A percentile compares a stretch with the other conserved stretches of the same genome.
Conservation (phyloP, 2,329 filamentous ascomycete species). For the Claviceps fusiformis region DNA sequence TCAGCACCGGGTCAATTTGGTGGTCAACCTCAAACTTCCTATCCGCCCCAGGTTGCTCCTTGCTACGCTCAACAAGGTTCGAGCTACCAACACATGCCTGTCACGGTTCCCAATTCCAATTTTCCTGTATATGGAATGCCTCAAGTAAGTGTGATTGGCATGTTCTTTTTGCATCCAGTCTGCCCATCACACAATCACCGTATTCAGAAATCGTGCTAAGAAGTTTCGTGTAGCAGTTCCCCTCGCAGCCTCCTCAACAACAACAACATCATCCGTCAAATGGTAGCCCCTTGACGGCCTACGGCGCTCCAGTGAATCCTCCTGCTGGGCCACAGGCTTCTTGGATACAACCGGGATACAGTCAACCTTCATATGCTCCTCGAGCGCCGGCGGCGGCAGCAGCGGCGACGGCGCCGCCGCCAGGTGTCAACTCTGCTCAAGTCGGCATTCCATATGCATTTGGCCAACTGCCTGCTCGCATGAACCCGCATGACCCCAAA, state of each 20-base stretch:
- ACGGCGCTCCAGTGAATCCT: constrained; percentile 20
- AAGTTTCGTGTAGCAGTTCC: constrained; percentile 14
- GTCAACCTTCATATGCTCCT: constrained; percentile 17
- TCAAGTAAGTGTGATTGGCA: constrained; percentile 24
- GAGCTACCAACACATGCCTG: constrained; percentile 28
- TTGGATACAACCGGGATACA: constrained; percentile 24
- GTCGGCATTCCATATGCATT: constrained; percentile 52
- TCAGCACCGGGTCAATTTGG: constrained; percentile 27
- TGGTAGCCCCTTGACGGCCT: constrained; percentile 23
- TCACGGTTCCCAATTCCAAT: constrained; percentile 26
- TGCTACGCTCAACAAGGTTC: constrained; percentile 30
- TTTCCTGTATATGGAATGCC: constrained; percentile 34
- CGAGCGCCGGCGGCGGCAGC: constrained; percentile 15
- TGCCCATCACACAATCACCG: background rate
- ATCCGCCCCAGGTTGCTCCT: constrained; percentile 32
- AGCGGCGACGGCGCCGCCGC: constrained; percentile 13
- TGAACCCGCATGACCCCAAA: constrained; percentile 57
- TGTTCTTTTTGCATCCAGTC: background rate
- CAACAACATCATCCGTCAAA: constrained; percentile 17
- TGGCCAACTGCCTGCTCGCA: constrained; percentile 60
- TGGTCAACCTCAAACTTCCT: constrained; percentile 31
- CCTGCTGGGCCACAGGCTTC: constrained; percentile 18
- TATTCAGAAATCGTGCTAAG: background rate
- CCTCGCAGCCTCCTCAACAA: constrained; percentile 13
- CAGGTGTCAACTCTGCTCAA: constrained; percentile 14